phyloP scores from a whole-genome alignment of 495 filamentous ascomycete species.

The Diplogelasinospora grovesii region DNA sequence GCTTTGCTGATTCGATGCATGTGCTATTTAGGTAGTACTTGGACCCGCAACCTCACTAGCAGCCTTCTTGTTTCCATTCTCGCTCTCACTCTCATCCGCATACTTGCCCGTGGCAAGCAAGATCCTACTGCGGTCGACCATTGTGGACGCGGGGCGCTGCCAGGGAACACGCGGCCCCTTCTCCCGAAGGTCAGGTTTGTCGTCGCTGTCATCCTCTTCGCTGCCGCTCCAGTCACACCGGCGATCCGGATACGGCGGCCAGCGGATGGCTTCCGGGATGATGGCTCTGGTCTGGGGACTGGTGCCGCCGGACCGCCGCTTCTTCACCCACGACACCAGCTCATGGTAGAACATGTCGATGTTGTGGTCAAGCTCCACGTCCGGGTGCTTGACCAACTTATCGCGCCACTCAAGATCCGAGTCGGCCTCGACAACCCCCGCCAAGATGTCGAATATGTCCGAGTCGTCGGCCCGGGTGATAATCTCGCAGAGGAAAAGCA shows the following conservation, averaged over 20 bases:
- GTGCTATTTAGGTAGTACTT: too few species aligned
- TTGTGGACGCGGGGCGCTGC: not conserved
- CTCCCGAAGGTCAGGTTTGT: too few species aligned
- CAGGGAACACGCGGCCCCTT: too few species aligned
- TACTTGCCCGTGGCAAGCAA: conserved; percentile 1
- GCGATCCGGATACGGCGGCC: too few species aligned
- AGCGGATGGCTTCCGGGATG: too few species aligned
- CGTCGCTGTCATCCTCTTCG: too few species aligned
- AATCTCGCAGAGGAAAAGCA: conserved; percentile 35
- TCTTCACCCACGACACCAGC: conserved; percentile 12
- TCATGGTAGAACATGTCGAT: conserved; percentile 4
- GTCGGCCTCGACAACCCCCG: conserved; percentile 16
- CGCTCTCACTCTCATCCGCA: too few species aligned
- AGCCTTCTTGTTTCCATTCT: too few species aligned
- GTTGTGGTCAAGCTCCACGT: conserved; percentile 21
- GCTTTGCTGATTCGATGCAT: too few species aligned
- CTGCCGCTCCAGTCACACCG: too few species aligned
- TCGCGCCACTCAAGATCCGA: conserved; percentile 3
- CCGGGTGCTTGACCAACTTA: conserved; percentile 18
- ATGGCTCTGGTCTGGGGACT: not conserved
- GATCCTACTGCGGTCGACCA: not conserved
- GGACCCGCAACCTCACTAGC: too few species aligned
- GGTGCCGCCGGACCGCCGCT: not conserved
- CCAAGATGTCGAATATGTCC: not conserved
- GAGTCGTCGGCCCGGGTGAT: conserved; percentile 20